Evolutionary conservation across 2,329 filamentous ascomycete genomes (phyloP).

Genomic region (Lachnellula hyalina): DNA sequence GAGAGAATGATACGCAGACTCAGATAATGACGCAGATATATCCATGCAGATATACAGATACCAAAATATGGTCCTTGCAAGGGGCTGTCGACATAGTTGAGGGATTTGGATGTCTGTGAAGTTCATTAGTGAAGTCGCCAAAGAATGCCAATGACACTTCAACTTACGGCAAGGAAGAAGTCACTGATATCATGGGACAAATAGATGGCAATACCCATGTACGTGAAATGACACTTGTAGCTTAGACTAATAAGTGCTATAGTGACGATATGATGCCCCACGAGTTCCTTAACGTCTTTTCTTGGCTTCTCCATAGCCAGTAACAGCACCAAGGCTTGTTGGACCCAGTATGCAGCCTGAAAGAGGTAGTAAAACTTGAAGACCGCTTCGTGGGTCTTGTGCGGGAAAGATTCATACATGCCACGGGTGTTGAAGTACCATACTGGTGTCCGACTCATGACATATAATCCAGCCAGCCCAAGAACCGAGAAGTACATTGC

Average conservation of each 20-base stretch:
- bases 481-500: conserved; percentile 83
- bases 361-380: conserved; percentile 98
- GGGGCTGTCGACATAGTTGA: conserved; percentile 81
- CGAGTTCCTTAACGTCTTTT: conserved; percentile 92
- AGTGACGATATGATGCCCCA: conserved; percentile 87
- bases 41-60: conserved; percentile 76
- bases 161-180: conserved; percentile 84
- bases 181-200: conserved; percentile 92
- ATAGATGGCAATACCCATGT: conserved; percentile 90
- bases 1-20: conserved; percentile 74
- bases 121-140: conserved; percentile 1
- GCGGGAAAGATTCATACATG: conserved; percentile 88
- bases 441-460: conserved; percentile 85
- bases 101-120: conserved; percentile 73
- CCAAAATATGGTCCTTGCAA: conserved; percentile 81
- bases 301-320: conserved; percentile 86
- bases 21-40: conserved; percentile 83
- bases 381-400: conserved; percentile 68
- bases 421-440: conserved; percentile 92
- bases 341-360: conserved; percentile 90
- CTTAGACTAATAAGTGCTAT: conserved; percentile 76
- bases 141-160: not conserved
- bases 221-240: conserved; percentile 95
- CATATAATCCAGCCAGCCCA: conserved; percentile 78
- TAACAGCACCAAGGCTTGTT: conserved; percentile 84